These are phyloP conservation scores for Aspergillus steynii DNA, from an alignment of 495 filamentous ascomycete species.

Conservation along the genomic window DNA sequence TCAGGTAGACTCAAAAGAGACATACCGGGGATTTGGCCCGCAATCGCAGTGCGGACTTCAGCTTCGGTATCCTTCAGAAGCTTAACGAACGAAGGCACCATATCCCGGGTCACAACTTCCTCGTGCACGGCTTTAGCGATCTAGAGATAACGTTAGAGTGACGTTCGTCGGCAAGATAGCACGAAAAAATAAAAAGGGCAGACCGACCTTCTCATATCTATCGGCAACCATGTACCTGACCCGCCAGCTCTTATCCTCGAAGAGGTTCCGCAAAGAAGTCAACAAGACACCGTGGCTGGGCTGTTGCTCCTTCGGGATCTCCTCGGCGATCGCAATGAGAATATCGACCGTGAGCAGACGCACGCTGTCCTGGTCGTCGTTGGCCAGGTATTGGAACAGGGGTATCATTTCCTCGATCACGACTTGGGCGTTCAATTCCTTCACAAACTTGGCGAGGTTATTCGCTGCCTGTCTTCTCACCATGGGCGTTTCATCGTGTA, in stretches of 20 bases:
- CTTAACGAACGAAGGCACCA: slow-evolving; percentile 96
- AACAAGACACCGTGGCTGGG: slow-evolving; percentile 91
- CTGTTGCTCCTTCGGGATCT: slow-evolving; percentile 96
- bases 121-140: slow-evolving; percentile 98
- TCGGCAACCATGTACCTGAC: slow-evolving; percentile 99
- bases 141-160: slow-evolving; percentile 44
- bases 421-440: slow-evolving; percentile 85
- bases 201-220: slow-evolving; percentile 87
- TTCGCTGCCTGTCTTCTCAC: slow-evolving; percentile 94
- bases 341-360: slow-evolving; percentile 94
- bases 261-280: slow-evolving; percentile 84
- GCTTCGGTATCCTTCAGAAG: slow-evolving; percentile 96
- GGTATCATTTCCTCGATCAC: slow-evolving; percentile 99
- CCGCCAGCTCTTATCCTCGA: slow-evolving; percentile 99
- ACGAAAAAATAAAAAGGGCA: slow-evolving; percentile 13
- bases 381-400: slow-evolving; percentile 92
- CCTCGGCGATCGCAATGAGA: slow-evolving; percentile 93
- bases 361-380: slow-evolving; percentile 97
- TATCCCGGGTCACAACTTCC: slow-evolving; percentile 89
- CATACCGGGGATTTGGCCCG: slow-evolving; percentile 91
- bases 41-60: slow-evolving; percentile 95
- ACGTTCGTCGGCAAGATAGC: not conserved
- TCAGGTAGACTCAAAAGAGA: slow-evolving; percentile 7
- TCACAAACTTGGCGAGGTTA: slow-evolving; percentile 95
- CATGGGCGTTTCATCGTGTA: slow-evolving; percentile 99